Conservation (phyloP, 768 basidiomycete genomes). For the Tricholoma saponaceum region DNA sequence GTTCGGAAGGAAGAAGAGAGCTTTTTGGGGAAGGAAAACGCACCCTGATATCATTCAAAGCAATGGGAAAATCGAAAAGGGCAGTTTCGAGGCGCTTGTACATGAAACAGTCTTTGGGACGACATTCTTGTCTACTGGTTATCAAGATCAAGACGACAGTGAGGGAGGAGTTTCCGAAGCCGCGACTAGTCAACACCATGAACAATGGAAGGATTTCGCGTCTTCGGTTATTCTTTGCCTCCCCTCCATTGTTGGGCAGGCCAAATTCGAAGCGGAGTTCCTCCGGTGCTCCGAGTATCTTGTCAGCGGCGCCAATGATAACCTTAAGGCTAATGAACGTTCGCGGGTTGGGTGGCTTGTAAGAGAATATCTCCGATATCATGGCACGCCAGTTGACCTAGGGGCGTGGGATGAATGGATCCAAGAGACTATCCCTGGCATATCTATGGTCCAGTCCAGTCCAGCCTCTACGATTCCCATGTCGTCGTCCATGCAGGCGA, state of each 20-base stretch:
- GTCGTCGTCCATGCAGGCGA: slow-evolving; percentile 49
- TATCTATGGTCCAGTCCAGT: slow-evolving; percentile 17
- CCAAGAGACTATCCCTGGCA: slow-evolving; percentile 44
- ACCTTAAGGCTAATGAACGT: slow-evolving; percentile 34
- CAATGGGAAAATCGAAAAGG: slow-evolving; percentile 47
- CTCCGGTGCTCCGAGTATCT: slow-evolving; percentile 62
- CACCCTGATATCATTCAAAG: slow-evolving; percentile 66
- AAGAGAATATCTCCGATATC: slow-evolving; percentile 57
- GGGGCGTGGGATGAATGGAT: slow-evolving; percentile 57
- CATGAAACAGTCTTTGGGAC: slow-evolving; percentile 84
- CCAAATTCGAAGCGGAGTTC: slow-evolving; percentile 68
- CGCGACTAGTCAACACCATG: slow-evolving; percentile 7
- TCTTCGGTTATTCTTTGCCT: slow-evolving; percentile 57
- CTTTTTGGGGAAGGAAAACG: slow-evolving; percentile 72
- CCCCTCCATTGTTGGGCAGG: slow-evolving; percentile 50
- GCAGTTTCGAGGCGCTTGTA: slow-evolving; percentile 72
- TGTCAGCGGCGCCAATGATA: slow-evolving; percentile 49
- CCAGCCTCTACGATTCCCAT: slow-evolving; percentile 28
- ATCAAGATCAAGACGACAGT: background rate
- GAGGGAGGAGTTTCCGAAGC: slow-evolving; percentile 10
- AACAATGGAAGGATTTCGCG: slow-evolving; percentile 61
- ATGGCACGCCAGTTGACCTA: slow-evolving; percentile 48
- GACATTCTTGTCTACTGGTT: slow-evolving; percentile 39
- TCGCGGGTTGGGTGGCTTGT: slow-evolving; percentile 61
- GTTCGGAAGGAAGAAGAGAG: slow-evolving; percentile 52